These are phyloP conservation scores for Coniochaeta hoffmannii DNA, from an alignment of 2,329 filamentous ascomycete genomes.

Conservation along the genomic window DNA sequence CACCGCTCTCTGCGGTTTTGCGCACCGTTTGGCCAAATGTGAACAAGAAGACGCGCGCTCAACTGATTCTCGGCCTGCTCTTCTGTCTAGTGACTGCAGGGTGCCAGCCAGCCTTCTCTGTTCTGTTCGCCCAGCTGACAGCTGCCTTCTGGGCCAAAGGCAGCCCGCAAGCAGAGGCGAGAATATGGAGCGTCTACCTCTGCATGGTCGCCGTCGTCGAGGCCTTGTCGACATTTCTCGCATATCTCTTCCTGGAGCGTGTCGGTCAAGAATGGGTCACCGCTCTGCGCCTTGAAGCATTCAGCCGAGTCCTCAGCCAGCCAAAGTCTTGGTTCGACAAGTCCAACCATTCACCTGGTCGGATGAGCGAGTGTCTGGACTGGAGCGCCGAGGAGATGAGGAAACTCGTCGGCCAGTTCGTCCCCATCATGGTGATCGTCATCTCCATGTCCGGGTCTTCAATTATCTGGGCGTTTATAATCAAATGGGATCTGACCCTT, in stretches of 20 bases:
- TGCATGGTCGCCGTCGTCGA: slow-evolving; percentile 62
- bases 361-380: slow-evolving; percentile 66
- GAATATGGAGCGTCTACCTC: slow-evolving; percentile 63
- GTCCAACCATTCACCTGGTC: slow-evolving; percentile 53
- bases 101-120: slow-evolving; percentile 61
- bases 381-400: slow-evolving; percentile 82
- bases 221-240: slow-evolving; percentile 54
- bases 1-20: slow-evolving; percentile 48
- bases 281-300: slow-evolving; percentile 56
- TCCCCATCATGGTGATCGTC: slow-evolving; percentile 61
- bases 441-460: slow-evolving; percentile 61
- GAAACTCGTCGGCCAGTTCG: slow-evolving; percentile 71
- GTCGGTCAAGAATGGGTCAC: slow-evolving; percentile 74
- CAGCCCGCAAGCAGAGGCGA: slow-evolving; percentile 39
- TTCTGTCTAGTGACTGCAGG: slow-evolving; percentile 57
- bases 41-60: slow-evolving; percentile 36
- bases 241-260: slow-evolving; percentile 65
- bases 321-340: slow-evolving; percentile 72
- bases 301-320: slow-evolving; percentile 66
- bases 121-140: slow-evolving; percentile 65
- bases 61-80: slow-evolving; percentile 53
- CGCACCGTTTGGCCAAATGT: slow-evolving; percentile 65
- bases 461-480: slow-evolving; percentile 63
- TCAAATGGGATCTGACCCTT: slow-evolving; percentile 75
- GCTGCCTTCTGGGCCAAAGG: slow-evolving; percentile 56